Conservation (phyloP, 1,284 basidiomycete species). For the Sphaerobolus stellatus region DNA sequence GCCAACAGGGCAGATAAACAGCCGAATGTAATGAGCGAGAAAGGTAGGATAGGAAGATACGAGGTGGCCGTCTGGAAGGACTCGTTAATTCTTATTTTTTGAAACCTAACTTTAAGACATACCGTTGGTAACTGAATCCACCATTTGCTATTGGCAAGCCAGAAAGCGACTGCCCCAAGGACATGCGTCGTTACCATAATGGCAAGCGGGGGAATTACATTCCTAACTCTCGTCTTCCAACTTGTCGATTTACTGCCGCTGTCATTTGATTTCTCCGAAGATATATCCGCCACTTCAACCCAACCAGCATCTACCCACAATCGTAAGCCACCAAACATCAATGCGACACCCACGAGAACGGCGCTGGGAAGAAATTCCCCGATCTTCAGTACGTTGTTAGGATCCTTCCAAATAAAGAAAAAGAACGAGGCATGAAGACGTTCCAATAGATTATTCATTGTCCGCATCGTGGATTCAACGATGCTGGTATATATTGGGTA, state of each 20-base stretch:
- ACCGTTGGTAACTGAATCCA: slow-evolving; percentile 43
- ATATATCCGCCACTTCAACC: slow-evolving; percentile 28
- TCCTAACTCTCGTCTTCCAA: slow-evolving; percentile 42
- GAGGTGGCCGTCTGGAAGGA: slow-evolving; percentile 2
- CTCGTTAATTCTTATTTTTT: not conserved
- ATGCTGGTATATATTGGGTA: slow-evolving; percentile 43
- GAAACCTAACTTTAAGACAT: slow-evolving; percentile 18
- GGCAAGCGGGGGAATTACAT: slow-evolving; percentile 51
- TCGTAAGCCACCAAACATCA: slow-evolving; percentile 79
- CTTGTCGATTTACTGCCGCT: slow-evolving; percentile 25
- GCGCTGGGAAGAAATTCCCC: slow-evolving; percentile 86
- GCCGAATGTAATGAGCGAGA: not conserved
- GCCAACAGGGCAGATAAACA: not conserved
- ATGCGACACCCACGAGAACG: slow-evolving; percentile 74
- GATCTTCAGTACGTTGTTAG: slow-evolving; percentile 83
- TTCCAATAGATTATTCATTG: slow-evolving; percentile 90
- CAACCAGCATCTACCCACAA: slow-evolving; percentile 72
- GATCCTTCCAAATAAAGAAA: slow-evolving; percentile 82
- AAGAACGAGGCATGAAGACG: slow-evolving; percentile 94
- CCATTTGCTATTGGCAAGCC: slow-evolving; percentile 41
- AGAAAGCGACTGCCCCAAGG: slow-evolving; percentile 50
- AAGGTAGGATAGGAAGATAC: slow-evolving; percentile 4
- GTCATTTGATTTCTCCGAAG: slow-evolving; percentile 21
- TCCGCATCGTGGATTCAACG: slow-evolving; percentile 83
- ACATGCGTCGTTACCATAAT: slow-evolving; percentile 57